phyloP scores from a whole-genome alignment of 2,329 filamentous ascomycete species.

The Hirsutella minnesotensis region DNA sequence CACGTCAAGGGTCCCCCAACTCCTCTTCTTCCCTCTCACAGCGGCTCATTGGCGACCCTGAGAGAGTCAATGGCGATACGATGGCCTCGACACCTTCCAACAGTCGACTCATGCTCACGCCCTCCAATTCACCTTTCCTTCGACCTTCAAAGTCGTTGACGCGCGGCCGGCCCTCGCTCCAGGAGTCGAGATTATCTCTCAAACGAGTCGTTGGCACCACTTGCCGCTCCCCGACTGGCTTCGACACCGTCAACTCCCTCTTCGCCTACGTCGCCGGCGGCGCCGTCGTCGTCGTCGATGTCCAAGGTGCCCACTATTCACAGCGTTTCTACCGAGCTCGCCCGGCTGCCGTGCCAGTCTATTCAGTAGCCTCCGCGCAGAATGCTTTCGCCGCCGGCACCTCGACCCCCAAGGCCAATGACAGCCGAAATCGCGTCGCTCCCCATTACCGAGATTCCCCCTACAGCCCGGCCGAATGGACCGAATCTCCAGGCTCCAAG shows the following conservation, averaged over 20 bases:
- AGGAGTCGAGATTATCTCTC: slow-evolving; percentile 55
- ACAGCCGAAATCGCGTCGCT: slow-evolving; percentile 47
- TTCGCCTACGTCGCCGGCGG: slow-evolving; percentile 92
- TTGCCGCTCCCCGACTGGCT: slow-evolving; percentile 70
- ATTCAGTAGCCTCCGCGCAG: slow-evolving; percentile 43
- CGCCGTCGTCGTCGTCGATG: slow-evolving; percentile 77
- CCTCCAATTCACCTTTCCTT: slow-evolving; percentile 61
- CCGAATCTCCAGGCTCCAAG: slow-evolving; percentile 54
- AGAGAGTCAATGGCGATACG: slow-evolving; percentile 37
- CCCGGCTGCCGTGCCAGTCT: slow-evolving; percentile 58
- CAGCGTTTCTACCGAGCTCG: slow-evolving; percentile 89
- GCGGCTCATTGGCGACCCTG: slow-evolving; percentile 1
- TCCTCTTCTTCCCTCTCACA: neutral
- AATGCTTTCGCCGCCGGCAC: slow-evolving; percentile 36
- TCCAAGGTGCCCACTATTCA: slow-evolving; percentile 54
- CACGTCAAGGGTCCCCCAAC: slow-evolving; percentile 7
- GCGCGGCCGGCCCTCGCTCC: slow-evolving; percentile 29
- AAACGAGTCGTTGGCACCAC: slow-evolving; percentile 87
- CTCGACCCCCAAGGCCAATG: slow-evolving; percentile 49
- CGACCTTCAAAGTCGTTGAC: slow-evolving; percentile 52
- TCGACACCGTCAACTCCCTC: slow-evolving; percentile 65
- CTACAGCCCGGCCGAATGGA: slow-evolving; percentile 35
- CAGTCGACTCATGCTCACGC: slow-evolving; percentile 56
- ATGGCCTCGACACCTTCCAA: slow-evolving; percentile 48
- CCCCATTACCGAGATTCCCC: slow-evolving; percentile 34